Evolutionary conservation across 2,329 filamentous ascomycete species (phyloP).

Genomic region (Proliferodiscus dingleyae): DNA sequence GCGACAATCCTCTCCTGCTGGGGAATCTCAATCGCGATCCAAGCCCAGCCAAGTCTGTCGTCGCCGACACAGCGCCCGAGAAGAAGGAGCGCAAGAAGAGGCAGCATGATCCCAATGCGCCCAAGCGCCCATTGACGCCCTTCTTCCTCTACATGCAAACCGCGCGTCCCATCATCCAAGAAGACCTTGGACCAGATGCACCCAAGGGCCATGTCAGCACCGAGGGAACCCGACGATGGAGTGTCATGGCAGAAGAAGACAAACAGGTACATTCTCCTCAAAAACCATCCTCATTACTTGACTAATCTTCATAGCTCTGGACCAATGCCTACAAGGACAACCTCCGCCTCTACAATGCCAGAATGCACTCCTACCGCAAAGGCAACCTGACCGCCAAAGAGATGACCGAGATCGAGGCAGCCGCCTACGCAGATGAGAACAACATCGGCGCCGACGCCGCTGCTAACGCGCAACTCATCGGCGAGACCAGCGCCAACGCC

Average conservation of each 20-base stretch:
- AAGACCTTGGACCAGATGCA: slow-evolving; percentile 67
- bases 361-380: slow-evolving; percentile 59
- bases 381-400: slow-evolving; percentile 54
- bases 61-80: slow-evolving; percentile 51
- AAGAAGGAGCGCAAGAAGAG: slow-evolving; percentile 90
- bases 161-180: slow-evolving; percentile 75
- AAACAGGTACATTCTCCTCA: slow-evolving; percentile 49
- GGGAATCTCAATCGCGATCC: slow-evolving; percentile 31
- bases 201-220: slow-evolving; percentile 84
- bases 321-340: slow-evolving; percentile 65
- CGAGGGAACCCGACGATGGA: slow-evolving; percentile 84
- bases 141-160: slow-evolving; percentile 95
- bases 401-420: slow-evolving; percentile 57
- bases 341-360: slow-evolving; percentile 59
- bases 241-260: slow-evolving; percentile 66
- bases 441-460: slow-evolving; percentile 46
- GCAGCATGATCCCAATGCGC: slow-evolving; percentile 84
- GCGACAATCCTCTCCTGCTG: slow-evolving; percentile 38
- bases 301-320: slow-evolving; percentile 39
- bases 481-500: slow-evolving; percentile 42
- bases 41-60: slow-evolving; percentile 32
- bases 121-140: slow-evolving; percentile 88
- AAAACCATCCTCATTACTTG: not conserved
- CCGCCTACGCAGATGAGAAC: slow-evolving; percentile 55
- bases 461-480: slow-evolving; percentile 38